These are phyloP conservation scores for Boletus patriciae DNA, from an alignment of 768 basidiomycete species.

Conservation along the genomic window DNA sequence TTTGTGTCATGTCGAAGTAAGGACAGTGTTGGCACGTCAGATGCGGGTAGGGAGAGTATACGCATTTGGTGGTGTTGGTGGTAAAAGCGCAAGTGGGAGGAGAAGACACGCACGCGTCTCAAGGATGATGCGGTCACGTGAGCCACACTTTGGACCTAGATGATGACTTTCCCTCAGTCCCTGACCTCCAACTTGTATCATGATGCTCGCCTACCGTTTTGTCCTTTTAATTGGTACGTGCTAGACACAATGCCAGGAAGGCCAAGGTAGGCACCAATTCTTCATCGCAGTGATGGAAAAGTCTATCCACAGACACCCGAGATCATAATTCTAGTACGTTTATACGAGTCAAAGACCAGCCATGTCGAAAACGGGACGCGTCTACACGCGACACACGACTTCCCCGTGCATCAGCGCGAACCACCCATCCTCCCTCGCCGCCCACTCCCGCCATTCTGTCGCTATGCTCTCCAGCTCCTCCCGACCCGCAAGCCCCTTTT, in stretches of 20 bases:
- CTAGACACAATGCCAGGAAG: too few species aligned
- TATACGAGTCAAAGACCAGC: background rate
- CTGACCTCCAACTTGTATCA: background rate
- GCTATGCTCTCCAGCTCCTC: constrained; percentile 26
- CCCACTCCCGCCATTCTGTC: constrained; percentile 33
- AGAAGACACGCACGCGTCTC: background rate
- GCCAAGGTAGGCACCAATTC: too few species aligned
- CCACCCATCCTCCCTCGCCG: constrained; percentile 35
- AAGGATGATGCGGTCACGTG: constrained; percentile 4
- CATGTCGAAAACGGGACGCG: background rate
- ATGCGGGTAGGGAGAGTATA: constrained; percentile 1
- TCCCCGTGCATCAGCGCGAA: constrained; percentile 36
- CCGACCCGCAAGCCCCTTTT: constrained; percentile 22
- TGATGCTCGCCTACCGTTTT: too few species aligned
- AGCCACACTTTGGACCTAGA: background rate
- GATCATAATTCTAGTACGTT: too few species aligned
- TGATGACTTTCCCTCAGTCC: too few species aligned
- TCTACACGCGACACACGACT: constrained; percentile 34
- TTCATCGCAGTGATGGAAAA: too few species aligned
- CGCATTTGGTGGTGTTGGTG: constrained; percentile 13
- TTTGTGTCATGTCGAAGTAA: background rate
- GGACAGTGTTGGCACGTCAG: background rate
- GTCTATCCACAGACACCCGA: background rate
- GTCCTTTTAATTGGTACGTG: too few species aligned
- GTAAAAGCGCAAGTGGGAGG: background rate